Base-by-base conservation (phyloP, 2,329 filamentous ascomycete species). In the Aureobasidium sp. region DNA sequence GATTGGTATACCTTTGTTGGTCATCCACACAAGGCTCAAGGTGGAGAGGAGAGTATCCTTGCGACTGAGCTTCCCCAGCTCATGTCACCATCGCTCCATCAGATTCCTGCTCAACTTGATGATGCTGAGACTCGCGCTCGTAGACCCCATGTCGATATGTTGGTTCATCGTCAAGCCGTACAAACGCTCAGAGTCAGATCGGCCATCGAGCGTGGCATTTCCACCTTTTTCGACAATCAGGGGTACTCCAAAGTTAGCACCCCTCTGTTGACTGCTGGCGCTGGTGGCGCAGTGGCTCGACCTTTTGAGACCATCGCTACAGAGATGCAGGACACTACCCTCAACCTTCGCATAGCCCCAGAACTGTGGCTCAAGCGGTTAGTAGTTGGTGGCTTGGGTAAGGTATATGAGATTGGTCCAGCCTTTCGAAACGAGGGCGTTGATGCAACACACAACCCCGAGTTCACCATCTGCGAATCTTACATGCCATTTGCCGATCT, bases 391-490 rank as follows among this genome's bases (percentile, higher is more conserved):
- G 93, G 92, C 2, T 86, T 97, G 65, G 89, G 95, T 69, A 86
- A 82, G 65, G 86, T 99, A 29, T 99, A 95, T 71, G 94, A 99
- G 75, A 92, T 99, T 66, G 94, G 94, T 0, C 88, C 90, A 3
- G 86, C 87, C 13, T 99, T 99, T 75, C 85, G 94, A 47, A 99
- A 99, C 72, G 94, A 99, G 77, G 82, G 82, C 1, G 75, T 96
- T 39, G 92, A 97, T 73, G 84, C 83, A 34, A 96, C 91, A 0
- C 94, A 99, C 73, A 99, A 99, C 71, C 93, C 94, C 0, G 94
- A 99, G 72, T 99, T 97, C 76, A 94, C 90, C 48, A 97, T 90
- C 64, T 97, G 93, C 79, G 94, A 99, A 76, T 97, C 96, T 76
- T 99, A 99, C 76, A 87, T 89, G 65, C 87, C 92, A 2, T 95